Conservation (phyloP, 2,329 filamentous ascomycete species). For the Fusarium xylarioides region DNA sequence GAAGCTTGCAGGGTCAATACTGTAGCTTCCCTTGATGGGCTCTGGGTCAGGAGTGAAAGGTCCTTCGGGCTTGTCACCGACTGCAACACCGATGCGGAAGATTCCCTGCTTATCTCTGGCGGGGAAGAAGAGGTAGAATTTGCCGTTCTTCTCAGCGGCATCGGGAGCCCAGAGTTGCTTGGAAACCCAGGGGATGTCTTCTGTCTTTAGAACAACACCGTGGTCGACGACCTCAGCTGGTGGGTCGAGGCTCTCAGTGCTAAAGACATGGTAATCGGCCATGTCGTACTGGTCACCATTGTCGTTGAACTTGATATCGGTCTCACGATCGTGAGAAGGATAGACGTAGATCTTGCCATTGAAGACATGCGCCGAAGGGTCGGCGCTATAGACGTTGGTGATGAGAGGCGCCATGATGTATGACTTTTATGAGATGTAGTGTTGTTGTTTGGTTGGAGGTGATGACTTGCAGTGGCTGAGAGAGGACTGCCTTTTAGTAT, state of each 20-base stretch:
- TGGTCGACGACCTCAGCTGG: slow-evolving; percentile 74
- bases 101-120: slow-evolving; percentile 74
- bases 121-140: slow-evolving; percentile 82
- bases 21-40: slow-evolving; percentile 74
- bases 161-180: slow-evolving; percentile 87
- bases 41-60: slow-evolving; percentile 73
- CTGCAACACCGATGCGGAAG: slow-evolving; percentile 80
- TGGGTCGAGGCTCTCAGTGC: slow-evolving; percentile 59
- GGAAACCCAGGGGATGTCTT: slow-evolving; percentile 78
- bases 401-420: slow-evolving; percentile 66
- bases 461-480: not conserved
- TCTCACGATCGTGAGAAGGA: slow-evolving; percentile 82
- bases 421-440: not conserved
- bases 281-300: slow-evolving; percentile 89
- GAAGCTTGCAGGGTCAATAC: slow-evolving; percentile 79
- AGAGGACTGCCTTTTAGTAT: slow-evolving; percentile 7
- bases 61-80: slow-evolving; percentile 69
- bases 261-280: slow-evolving; percentile 84
- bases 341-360: slow-evolving; percentile 80
- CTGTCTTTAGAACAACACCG: slow-evolving; percentile 71
- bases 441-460: not conserved
- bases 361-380: slow-evolving; percentile 84
- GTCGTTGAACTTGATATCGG: slow-evolving; percentile 79
- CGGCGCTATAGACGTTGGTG: slow-evolving; percentile 79
- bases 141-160: slow-evolving; percentile 71